phyloP scores from a whole-genome alignment of 2,329 filamentous ascomycete species.

The Rugonectria rugulosa region DNA sequence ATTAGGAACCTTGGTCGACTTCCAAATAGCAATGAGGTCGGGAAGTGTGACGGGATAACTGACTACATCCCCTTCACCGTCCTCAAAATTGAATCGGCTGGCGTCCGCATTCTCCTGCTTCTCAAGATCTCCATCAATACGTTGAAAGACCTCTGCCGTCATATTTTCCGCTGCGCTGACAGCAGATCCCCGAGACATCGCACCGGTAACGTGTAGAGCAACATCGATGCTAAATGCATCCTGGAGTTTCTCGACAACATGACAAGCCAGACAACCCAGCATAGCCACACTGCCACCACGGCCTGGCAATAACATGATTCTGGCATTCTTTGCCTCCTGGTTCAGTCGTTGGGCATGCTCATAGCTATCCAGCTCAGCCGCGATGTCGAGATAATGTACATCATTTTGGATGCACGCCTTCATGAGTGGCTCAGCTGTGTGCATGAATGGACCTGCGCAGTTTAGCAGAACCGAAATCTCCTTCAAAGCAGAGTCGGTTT shows the following conservation, averaged over 20 bases:
- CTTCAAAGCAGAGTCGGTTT: background rate
- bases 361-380: background rate
- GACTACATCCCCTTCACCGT: background rate
- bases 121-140: background rate
- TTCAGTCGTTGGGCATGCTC: background rate
- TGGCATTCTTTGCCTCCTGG: background rate
- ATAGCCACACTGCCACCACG: constrained; percentile 3
- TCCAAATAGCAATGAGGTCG: constrained; percentile 4
- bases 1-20: background rate
- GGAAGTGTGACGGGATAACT: background rate
- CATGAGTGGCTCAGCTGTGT: background rate
- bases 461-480: background rate
- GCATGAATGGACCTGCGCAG: background rate
- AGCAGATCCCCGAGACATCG: background rate
- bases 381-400: constrained; percentile 2
- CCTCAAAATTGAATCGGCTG: background rate
- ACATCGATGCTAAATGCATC: background rate
- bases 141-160: background rate
- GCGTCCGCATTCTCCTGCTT: background rate
- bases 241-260: background rate
- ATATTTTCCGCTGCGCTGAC: background rate
- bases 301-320: background rate
- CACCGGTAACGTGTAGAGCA: background rate
- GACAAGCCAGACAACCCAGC: background rate
- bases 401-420: background rate